Base-by-base conservation (phyloP, 768 basidiomycete species). In the Kwoniella botswanensis region DNA sequence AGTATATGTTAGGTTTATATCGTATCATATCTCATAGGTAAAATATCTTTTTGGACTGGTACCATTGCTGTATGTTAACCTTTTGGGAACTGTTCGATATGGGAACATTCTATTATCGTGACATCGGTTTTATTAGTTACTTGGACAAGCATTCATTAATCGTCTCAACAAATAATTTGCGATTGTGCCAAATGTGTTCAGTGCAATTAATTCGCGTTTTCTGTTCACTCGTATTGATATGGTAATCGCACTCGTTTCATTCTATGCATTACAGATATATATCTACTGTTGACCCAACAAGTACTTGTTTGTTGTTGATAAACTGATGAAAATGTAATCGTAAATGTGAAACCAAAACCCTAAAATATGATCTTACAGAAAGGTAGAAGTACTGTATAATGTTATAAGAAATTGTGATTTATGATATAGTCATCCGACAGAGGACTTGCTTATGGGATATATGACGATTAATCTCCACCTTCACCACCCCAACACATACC, bases 401-500 rank as follows among this genome's bases (percentile, higher is more conserved):
- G 3, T 50, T 13, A 50, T 50, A 18, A 50, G 46, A 50, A 13
- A 50, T 4, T 50, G 18, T 50, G 2, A 15, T 50, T 15, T 50
- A 50, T 18, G 46, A 50, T 50, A 50, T 50, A 50, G 46, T 50
- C 35, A 4, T 9, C 35, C 35, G 35, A 35, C 35, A 35, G 35
- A 35, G 35, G 35, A 35, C 4, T 35, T 35, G 35, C 35, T 35
- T 35, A 35, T 35, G 4, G 35, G 7, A 35, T 35, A 35, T 35
- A 35, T 9, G 35, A 50, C 17, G 18, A 50, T 50, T 15, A 13
- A 17, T 18, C 46, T 11, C 18, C 59, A 44, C 59, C 42, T 12
- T 12, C 15, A 43, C 42, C 59, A 42, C 64, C 68, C 77, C 77
- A 79, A 68, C 72, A 75, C 67, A 79, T 65, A 53, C 67, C 70